phyloP scores from a whole-genome alignment of 257 asterid species.

The Fraxinus americana region DNA sequence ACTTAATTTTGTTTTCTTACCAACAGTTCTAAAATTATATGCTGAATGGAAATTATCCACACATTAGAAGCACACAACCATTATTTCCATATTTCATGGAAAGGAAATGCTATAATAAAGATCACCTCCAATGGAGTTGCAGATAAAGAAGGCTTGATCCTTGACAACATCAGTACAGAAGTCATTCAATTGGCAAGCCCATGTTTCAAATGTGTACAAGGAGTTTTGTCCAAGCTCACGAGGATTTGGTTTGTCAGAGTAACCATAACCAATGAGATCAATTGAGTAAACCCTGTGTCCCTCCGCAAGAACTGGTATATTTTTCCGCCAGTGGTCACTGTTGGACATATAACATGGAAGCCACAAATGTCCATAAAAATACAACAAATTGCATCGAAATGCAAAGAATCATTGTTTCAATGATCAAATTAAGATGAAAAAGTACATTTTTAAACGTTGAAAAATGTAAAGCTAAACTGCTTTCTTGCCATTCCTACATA shows the following conservation, averaged over 20 bases:
- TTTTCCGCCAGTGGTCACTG: constrained; percentile 99
- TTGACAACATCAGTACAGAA: constrained; percentile 69
- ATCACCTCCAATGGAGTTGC: constrained; percentile 97
- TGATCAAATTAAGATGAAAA: neutral
- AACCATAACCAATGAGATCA: constrained; percentile 95
- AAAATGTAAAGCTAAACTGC: no score
- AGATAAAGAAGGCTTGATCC: constrained; percentile 74
- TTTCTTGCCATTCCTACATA: no score
- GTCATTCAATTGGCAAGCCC: constrained; percentile 92
- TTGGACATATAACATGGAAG: constrained; percentile 16
- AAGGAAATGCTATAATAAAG: constrained; percentile 6
- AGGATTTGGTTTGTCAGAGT: constrained; percentile 95
- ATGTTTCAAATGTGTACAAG: constrained; percentile 92
- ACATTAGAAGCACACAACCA: neutral
- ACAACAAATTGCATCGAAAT: neutral
- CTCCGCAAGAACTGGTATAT: constrained; percentile 76
- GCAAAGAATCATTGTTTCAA: neutral
- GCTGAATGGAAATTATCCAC: neutral
- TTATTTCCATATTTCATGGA: neutral
- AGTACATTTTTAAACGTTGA: neutral
- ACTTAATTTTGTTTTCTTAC: neutral
- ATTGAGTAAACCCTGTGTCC: constrained; percentile 86
- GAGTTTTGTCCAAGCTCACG: constrained; percentile 46
- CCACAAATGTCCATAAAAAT: constrained; percentile 6
- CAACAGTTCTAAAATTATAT: neutral